Conservation (phyloP, 495 filamentous ascomycete species). For the Penicillium angulare region DNA sequence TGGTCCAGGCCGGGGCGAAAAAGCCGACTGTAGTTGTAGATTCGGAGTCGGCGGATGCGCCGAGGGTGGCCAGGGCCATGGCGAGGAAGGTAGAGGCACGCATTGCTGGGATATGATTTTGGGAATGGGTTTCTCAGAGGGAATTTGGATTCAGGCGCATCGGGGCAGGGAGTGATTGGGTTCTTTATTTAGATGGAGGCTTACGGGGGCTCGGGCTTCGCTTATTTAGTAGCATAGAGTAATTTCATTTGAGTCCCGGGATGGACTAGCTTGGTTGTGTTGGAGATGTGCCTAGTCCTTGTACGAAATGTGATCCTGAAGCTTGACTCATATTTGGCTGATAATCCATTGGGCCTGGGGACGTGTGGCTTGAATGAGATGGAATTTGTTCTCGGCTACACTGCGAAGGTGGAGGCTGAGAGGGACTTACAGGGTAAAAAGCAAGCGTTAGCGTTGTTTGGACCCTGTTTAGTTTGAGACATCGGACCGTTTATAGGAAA, state of each 20-base stretch:
- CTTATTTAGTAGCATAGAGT: too few species aligned
- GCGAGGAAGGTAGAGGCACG: constrained; percentile 12
- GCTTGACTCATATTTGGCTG: not conserved
- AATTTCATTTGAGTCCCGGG: too few species aligned
- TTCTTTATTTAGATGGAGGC: too few species aligned
- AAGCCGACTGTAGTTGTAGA: constrained; percentile 6
- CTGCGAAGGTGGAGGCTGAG: not conserved
- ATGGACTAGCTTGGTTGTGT: too few species aligned
- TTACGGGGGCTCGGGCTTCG: too few species aligned
- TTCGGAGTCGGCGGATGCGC: constrained; percentile 1
- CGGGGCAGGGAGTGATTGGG: too few species aligned
- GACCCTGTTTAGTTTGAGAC: not conserved
- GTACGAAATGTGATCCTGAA: too few species aligned
- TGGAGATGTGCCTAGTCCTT: too few species aligned
- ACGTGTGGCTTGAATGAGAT: not conserved
- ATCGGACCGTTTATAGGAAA: not conserved
- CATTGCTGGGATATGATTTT: constrained; percentile 3
- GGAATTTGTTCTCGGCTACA: not conserved
- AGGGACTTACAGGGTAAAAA: too few species aligned
- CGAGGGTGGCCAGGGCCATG: constrained; percentile 7
- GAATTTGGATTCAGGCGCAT: too few species aligned
- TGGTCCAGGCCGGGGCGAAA: constrained; percentile 9
- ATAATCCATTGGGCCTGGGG: too few species aligned
- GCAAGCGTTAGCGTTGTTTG: too few species aligned
- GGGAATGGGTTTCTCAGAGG: not conserved